phyloP scores from a whole-genome alignment of 2,329 filamentous ascomycete species.

The Rhinocladiella mackenziei region DNA sequence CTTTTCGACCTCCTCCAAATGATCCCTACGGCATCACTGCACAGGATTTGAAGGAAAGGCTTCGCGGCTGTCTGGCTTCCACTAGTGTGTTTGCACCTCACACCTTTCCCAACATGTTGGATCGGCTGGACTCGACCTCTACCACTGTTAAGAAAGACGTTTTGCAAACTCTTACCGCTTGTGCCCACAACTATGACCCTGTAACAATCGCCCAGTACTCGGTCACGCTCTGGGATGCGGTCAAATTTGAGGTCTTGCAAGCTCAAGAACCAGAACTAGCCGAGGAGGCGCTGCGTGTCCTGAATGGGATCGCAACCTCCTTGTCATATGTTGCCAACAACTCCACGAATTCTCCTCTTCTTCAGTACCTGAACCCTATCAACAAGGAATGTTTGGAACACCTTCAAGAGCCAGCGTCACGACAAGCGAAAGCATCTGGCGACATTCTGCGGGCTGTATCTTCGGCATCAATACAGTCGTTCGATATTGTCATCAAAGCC shows the following conservation, averaged over 20 bases:
- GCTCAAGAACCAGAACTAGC: constrained; percentile 64
- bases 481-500: constrained; percentile 53
- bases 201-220: constrained; percentile 59
- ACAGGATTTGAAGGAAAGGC: constrained; percentile 61
- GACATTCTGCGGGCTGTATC: constrained; percentile 57
- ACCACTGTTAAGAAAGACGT: constrained; percentile 67
- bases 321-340: constrained; percentile 46
- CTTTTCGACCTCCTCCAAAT: constrained; percentile 64
- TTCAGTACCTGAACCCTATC: constrained; percentile 56
- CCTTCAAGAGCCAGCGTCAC: constrained; percentile 63
- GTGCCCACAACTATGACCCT: constrained; percentile 56
- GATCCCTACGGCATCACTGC: constrained; percentile 67
- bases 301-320: constrained; percentile 54
- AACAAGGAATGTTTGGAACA: constrained; percentile 66
- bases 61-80: constrained; percentile 62
- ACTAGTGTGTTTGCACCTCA: constrained; percentile 62
- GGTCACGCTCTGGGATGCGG: constrained; percentile 62
- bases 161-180: constrained; percentile 59
- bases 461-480: constrained; percentile 52
- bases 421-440: constrained; percentile 62
- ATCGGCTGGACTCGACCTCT: constrained; percentile 66
- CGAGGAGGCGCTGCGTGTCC: constrained; percentile 53
- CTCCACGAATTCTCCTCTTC: constrained; percentile 42
- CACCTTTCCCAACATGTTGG: constrained; percentile 62
- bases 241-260: constrained; percentile 67